A percentile compares a stretch with the other conserved stretches of the same genome.
These are phyloP conservation scores for Rhazya stricta DNA, from an alignment of 257 asterid genomes.

Conservation along the genomic window DNA sequence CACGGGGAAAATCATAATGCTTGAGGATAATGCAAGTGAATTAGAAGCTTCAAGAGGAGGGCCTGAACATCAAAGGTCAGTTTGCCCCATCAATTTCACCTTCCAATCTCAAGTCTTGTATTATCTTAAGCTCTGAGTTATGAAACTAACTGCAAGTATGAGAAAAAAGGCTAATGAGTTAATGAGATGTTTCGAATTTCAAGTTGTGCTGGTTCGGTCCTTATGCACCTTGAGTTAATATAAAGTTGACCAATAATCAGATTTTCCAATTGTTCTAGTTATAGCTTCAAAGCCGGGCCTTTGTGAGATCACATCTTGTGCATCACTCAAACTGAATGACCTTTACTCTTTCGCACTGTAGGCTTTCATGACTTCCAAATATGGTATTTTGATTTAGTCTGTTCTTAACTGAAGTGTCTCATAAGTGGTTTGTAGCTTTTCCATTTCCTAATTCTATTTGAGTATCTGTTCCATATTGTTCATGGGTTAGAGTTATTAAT, in stretches of 20 bases:
- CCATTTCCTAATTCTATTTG: not conserved
- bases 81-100: not conserved
- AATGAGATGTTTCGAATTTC: not conserved
- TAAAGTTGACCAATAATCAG: not conserved
- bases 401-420: not conserved
- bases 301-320: not conserved
- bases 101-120: not conserved
- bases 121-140: not conserved
- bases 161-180: not conserved
- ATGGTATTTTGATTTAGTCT: not conserved
- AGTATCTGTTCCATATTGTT: too few species aligned
- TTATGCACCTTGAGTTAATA: not conserved
- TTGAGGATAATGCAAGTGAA: slow-evolving; percentile 17
- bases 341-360: not conserved
- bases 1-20: slow-evolving; percentile 13
- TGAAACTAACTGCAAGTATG: not conserved
- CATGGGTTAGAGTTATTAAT: not conserved
- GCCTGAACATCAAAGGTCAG: slow-evolving; percentile 27
- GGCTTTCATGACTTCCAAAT: not conserved
- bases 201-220: not conserved
- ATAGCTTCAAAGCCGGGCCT: not conserved
- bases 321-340: not conserved
- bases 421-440: not conserved
- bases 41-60: slow-evolving; percentile 19
- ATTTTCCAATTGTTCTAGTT: not conserved